Conservation (phyloP, 169 alveolate species). For the Babesia bovis region DNA sequence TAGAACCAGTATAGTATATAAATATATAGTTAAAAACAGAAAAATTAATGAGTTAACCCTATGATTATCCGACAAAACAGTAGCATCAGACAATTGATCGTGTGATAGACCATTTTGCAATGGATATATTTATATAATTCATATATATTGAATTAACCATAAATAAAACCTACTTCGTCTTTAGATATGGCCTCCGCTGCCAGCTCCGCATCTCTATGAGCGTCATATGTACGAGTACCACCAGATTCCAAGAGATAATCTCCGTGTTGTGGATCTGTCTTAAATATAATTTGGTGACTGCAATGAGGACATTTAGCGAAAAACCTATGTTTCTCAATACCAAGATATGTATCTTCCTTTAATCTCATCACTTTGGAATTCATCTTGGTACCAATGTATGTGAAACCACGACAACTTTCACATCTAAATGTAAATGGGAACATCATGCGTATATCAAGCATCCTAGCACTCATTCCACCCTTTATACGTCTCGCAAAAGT, state of each 20-base stretch:
- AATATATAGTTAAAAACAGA: background rate
- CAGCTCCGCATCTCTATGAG: constrained; percentile 73
- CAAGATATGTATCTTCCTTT: constrained; percentile 93
- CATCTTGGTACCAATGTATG: constrained; percentile 98
- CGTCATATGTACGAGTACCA: constrained; percentile 84
- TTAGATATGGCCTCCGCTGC: constrained; percentile 61
- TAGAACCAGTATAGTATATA: background rate
- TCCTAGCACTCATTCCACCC: constrained; percentile 70
- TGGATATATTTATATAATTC: too few species aligned
- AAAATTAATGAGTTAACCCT: background rate
- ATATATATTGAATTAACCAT: too few species aligned
- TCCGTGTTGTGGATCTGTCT: constrained; percentile 88
- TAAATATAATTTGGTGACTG: constrained; percentile 93
- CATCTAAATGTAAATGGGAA: constrained; percentile 96
- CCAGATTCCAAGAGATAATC: constrained; percentile 89
- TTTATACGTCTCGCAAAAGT: constrained; percentile 52
- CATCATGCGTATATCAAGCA: constrained; percentile 97
- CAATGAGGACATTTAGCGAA: constrained; percentile 97
- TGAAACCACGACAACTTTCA: constrained; percentile 93
- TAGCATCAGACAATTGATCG: too few species aligned
- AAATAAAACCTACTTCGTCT: constrained; percentile 40
- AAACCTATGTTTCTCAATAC: constrained; percentile 95
- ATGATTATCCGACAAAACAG: too few species aligned
- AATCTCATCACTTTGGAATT: constrained; percentile 92
- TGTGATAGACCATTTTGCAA: too few species aligned